Evolutionary conservation across 2,329 filamentous ascomycete species (phyloP).

Genomic region (Aspergillus niger): DNA sequence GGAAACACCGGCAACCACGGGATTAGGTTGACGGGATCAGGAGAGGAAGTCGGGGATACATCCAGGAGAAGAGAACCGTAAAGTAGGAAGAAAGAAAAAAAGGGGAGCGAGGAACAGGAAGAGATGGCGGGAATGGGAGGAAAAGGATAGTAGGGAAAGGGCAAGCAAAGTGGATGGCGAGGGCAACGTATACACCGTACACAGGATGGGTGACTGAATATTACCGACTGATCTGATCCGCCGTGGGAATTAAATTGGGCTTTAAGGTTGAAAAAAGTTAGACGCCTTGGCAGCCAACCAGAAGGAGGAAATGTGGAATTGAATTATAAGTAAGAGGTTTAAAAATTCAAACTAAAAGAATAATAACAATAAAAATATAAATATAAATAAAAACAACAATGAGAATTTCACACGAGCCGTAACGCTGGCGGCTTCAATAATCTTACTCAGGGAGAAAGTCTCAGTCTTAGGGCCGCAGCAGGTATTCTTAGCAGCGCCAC

Average conservation of each 20-base stretch:
- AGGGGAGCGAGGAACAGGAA: not conserved
- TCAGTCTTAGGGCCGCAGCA: not conserved
- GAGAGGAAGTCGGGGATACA: not conserved
- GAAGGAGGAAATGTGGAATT: not conserved
- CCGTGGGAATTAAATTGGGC: not conserved
- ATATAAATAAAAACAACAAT: not conserved
- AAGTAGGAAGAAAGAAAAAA: not conserved
- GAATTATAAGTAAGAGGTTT: not conserved
- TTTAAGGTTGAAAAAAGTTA: not conserved
- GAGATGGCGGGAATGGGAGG: too few relatives aligned
- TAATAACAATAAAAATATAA: too few relatives aligned
- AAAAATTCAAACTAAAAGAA: too few relatives aligned
- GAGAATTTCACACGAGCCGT: not conserved
- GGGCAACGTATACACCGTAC: not conserved
- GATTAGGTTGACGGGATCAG: not conserved
- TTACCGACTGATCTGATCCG: not conserved
- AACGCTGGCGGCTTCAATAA: slow-evolving; percentile 1
- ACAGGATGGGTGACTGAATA: not conserved
- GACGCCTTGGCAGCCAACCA: not conserved
- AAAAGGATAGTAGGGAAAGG: not conserved
- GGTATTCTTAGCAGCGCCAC: not conserved
- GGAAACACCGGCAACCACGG: not conserved
- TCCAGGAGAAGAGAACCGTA: too few relatives aligned
- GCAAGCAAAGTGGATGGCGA: not conserved
- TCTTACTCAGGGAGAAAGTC: not conserved